phyloP scores from a whole-genome alignment of 148 eudicot species.

The Nepenthes mirabilis region DNA sequence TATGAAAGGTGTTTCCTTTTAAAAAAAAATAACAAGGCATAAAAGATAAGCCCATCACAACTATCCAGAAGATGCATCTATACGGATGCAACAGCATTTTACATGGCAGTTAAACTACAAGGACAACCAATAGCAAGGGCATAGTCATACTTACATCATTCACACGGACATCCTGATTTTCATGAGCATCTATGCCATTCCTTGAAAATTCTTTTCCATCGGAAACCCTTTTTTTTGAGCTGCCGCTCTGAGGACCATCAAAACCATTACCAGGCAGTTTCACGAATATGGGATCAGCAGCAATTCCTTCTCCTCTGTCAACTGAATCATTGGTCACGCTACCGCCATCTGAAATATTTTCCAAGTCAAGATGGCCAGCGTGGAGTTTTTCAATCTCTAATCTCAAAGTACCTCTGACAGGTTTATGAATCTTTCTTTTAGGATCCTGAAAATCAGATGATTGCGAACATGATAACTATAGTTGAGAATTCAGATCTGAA shows the following conservation, averaged over 20 bases:
- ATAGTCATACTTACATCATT: slow-evolving; percentile 56
- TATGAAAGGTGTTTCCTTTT: too few relatives aligned
- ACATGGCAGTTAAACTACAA: background rate
- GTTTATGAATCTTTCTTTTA: slow-evolving; percentile 92
- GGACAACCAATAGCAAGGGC: background rate
- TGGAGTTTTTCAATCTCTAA: slow-evolving; percentile 95
- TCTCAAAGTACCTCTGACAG: slow-evolving; percentile 83
- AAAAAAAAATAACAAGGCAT: too few relatives aligned
- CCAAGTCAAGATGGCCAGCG: slow-evolving; percentile 59
- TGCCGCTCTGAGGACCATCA: slow-evolving; percentile 30
- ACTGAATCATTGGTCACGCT: slow-evolving; percentile 42
- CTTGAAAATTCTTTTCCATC: slow-evolving; percentile 43
- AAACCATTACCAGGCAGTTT: slow-evolving; percentile 34
- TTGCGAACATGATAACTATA: background rate
- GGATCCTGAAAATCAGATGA: slow-evolving; percentile 52
- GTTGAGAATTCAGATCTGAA: background rate
- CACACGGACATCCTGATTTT: slow-evolving; percentile 20
- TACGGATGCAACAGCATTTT: too few relatives aligned
- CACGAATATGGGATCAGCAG: slow-evolving; percentile 35
- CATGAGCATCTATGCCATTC: slow-evolving; percentile 47
- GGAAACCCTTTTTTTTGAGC: slow-evolving; percentile 22
- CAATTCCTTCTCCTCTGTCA: slow-evolving; percentile 33
- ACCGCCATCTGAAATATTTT: slow-evolving; percentile 60
- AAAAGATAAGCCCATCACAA: too few relatives aligned
- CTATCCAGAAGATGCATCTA: background rate